A percentile compares a stretch with the other conserved stretches of the same genome.
Evolutionary conservation across 352 stramenopile genomes (phyloP).

Genomic region (Phytophthora sojae): DNA sequence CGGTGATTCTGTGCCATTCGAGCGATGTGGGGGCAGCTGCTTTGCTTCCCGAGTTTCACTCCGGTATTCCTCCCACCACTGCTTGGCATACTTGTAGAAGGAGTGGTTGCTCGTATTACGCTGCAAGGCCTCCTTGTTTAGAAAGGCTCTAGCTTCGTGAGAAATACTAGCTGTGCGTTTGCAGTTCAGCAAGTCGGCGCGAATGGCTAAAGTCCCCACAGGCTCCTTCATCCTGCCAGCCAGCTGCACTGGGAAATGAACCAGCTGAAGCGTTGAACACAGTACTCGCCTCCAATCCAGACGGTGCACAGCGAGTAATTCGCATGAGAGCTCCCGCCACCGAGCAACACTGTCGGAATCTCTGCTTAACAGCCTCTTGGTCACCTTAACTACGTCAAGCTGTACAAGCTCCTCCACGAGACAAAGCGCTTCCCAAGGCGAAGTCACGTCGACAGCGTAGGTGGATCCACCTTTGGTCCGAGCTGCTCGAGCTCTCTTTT

Average conservation of each 20-base stretch:
- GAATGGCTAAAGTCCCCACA: constrained; percentile 72
- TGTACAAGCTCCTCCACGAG: constrained; percentile 69
- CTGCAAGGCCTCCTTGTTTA: constrained; percentile 68
- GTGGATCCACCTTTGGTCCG: constrained; percentile 33
- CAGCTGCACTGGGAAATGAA: constrained; percentile 74
- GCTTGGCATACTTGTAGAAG: constrained; percentile 87
- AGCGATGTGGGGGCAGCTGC: background rate
- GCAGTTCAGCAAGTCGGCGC: constrained; percentile 70
- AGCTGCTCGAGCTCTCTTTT: constrained; percentile 27
- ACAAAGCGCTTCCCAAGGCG: constrained; percentile 76
- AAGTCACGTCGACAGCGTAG: constrained; percentile 66
- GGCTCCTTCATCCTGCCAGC: constrained; percentile 76
- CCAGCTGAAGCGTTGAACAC: constrained; percentile 72
- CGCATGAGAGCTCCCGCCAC: constrained; percentile 58
- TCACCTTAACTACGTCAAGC: constrained; percentile 67
- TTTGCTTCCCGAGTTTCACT: constrained; percentile 41
- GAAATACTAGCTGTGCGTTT: constrained; percentile 52
- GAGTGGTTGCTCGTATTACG: constrained; percentile 59
- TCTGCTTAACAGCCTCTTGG: constrained; percentile 50
- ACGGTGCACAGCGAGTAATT: constrained; percentile 72
- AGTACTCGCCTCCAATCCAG: constrained; percentile 84
- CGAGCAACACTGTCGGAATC: constrained; percentile 15
- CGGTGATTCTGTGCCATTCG: background rate
- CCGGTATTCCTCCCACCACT: constrained; percentile 87
- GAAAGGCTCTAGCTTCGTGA: constrained; percentile 48